These are phyloP conservation scores for Populus nigra DNA, from an alignment of 345 rosid species.

Conservation along the genomic window DNA sequence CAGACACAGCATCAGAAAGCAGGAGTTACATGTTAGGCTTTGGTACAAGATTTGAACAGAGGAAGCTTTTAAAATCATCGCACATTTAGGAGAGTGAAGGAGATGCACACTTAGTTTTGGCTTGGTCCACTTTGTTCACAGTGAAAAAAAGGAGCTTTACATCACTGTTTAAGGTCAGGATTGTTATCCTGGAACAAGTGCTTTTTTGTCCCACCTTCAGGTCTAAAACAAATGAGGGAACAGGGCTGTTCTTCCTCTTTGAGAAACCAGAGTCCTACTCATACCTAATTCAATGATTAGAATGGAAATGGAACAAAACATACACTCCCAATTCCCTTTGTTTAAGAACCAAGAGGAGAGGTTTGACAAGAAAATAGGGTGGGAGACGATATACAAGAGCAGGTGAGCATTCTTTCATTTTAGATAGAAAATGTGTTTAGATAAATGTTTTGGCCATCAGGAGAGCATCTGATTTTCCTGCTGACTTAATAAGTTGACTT, in stretches of 20 bases:
- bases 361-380: neutral
- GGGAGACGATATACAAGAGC: neutral
- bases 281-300: neutral
- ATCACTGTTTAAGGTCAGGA: neutral
- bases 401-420: neutral
- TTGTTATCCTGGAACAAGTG: neutral
- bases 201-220: neutral
- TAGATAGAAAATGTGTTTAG: neutral
- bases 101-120: neutral
- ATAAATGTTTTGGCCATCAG: neutral
- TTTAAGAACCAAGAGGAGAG: neutral
- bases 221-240: neutral
- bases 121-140: neutral
- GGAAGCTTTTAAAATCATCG: neutral
- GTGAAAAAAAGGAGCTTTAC: neutral
- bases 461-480: neutral
- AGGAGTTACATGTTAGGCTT: neutral
- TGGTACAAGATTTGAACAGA: neutral
- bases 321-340: neutral
- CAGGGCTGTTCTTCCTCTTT: neutral
- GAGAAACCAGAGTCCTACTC: neutral
- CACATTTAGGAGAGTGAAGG: neutral
- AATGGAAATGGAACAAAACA: neutral
- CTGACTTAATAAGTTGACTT: neutral
- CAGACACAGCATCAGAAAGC: neutral